phyloP scores from a whole-genome alignment of 1,284 basidiomycete species.

The Trichosporon sp. region DNA sequence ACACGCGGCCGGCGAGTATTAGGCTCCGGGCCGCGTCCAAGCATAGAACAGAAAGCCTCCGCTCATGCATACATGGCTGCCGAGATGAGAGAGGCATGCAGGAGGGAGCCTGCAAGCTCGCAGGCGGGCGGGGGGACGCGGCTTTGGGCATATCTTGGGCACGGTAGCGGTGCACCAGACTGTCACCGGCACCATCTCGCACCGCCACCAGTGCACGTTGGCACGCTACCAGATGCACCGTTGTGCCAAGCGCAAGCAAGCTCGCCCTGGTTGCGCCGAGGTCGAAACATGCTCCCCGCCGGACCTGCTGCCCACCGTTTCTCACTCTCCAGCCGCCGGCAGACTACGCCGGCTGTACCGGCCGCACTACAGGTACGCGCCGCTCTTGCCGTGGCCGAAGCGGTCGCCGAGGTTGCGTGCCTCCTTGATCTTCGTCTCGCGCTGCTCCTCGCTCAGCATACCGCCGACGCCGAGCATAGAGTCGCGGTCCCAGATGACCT shows the following conservation, averaged over 20 bases:
- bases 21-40: background rate
- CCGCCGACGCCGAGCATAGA: constrained; percentile 84
- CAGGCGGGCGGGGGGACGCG: too few relatives aligned
- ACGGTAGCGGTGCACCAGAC: background rate
- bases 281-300: too few relatives aligned
- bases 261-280: background rate
- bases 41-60: background rate
- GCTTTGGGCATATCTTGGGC: background rate
- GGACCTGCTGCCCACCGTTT: too few relatives aligned
- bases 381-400: constrained; percentile 64
- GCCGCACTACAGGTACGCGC: constrained; percentile 43
- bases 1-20: background rate
- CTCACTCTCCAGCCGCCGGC: too few relatives aligned
- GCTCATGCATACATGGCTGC: background rate
- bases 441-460: constrained; percentile 78
- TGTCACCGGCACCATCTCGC: background rate
- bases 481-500: constrained; percentile 81
- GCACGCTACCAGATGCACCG: background rate
- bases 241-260: background rate
- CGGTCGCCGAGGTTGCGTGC: constrained; percentile 75
- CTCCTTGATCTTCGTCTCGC: constrained; percentile 74
- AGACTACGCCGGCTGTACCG: background rate
- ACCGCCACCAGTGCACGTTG: background rate
- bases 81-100: background rate
- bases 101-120: too few relatives aligned